Evolutionary conservation across 768 basidiomycete genomes (phyloP).

Genomic region (Pleurotus salmoneostramineus): DNA sequence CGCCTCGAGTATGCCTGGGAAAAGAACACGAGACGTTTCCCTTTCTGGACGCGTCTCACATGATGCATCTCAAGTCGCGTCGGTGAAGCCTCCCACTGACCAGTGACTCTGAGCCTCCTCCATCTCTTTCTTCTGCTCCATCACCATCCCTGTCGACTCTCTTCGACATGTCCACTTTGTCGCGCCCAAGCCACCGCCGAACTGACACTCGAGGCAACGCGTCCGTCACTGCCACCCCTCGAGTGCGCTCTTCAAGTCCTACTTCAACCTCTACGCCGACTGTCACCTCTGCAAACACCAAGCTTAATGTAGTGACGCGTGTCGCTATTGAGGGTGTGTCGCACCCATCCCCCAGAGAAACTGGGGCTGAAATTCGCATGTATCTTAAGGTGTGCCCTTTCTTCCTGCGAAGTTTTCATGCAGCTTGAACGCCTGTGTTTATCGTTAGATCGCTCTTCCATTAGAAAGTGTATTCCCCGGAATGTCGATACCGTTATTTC

Average conservation of each 20-base stretch:
- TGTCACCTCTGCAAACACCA: conserved; percentile 39
- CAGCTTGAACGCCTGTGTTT: neutral
- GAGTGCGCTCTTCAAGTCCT: neutral
- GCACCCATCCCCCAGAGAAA: conserved; percentile 45
- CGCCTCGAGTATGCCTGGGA: conserved; percentile 1
- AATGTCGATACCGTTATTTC: conserved; percentile 66
- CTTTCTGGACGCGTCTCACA: conserved; percentile 23
- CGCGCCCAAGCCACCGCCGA: neutral
- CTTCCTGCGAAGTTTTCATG: neutral
- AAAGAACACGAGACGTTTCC: conserved; percentile 14
- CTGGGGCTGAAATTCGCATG: conserved; percentile 67
- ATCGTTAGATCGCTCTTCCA: conserved; percentile 58
- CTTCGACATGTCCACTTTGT: neutral
- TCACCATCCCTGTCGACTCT: neutral
- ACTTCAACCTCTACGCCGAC: conserved; percentile 18
- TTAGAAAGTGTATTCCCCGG: conserved; percentile 64
- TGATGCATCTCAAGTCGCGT: neutral
- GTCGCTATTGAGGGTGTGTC: conserved; percentile 74
- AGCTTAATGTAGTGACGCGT: conserved; percentile 67
- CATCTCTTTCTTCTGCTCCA: neutral
- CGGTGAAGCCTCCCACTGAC: neutral
- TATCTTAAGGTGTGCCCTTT: conserved; percentile 63
- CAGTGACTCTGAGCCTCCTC: neutral
- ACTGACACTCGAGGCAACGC: neutral
- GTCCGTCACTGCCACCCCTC: neutral